A percentile compares a stretch with the other conserved stretches of the same genome.
These are phyloP conservation scores for Metschnikowia arizonensis DNA, from an alignment of 805 yeast species.

Conservation along the genomic window DNA sequence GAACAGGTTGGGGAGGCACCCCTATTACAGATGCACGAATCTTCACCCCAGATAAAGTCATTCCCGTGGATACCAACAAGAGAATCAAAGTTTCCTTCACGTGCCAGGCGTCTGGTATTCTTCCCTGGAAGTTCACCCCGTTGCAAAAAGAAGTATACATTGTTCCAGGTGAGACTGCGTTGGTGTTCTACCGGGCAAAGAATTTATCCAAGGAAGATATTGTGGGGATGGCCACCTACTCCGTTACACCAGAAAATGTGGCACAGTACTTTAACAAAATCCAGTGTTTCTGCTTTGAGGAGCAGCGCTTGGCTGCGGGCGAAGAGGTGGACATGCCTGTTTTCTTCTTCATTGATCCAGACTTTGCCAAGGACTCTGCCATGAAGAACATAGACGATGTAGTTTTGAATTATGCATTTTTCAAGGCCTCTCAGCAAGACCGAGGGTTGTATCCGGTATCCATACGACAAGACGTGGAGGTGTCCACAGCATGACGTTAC, in stretches of 20 bases:
- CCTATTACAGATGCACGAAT: conserved; percentile 81
- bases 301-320: conserved; percentile 87
- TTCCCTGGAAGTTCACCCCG: conserved; percentile 95
- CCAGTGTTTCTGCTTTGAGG: conserved; percentile 98
- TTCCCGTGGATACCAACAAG: conserved; percentile 82
- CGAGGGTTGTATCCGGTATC: conserved; percentile 42
- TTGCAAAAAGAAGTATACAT: conserved; percentile 90
- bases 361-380: conserved; percentile 85
- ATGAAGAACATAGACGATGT: conserved; percentile 90
- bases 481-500: neutral
- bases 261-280: conserved; percentile 96
- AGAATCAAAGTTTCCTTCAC: conserved; percentile 84
- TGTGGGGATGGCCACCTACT: conserved; percentile 97
- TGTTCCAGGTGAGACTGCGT: conserved; percentile 95
- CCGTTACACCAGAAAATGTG: conserved; percentile 93
- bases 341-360: conserved; percentile 95
- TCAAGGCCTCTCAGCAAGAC: conserved; percentile 52
- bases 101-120: conserved; percentile 81
- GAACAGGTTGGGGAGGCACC: conserved; percentile 95
- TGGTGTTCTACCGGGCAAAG: conserved; percentile 91
- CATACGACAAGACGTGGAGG: conserved; percentile 1
- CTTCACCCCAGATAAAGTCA: conserved; percentile 81
- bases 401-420: conserved; percentile 88
- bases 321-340: conserved; percentile 99
- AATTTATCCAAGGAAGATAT: conserved; percentile 83